Conservation (phyloP, 139 green algal species). For the Tetratostichococcus sp. region DNA sequence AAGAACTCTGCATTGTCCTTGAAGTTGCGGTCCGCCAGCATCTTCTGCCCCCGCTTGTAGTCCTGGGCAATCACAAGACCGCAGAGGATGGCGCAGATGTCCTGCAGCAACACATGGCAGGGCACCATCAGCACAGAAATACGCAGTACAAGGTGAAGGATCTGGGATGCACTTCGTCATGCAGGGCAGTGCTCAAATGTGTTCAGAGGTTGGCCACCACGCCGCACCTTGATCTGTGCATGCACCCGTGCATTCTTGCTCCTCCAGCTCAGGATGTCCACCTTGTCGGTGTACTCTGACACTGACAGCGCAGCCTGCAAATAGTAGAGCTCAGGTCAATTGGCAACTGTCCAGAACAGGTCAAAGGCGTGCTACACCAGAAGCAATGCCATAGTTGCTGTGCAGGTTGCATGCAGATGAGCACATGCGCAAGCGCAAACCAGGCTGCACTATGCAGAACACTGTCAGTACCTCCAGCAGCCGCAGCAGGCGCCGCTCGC, state of each 20-base stretch:
- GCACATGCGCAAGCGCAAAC: no score
- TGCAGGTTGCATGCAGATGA: no score
- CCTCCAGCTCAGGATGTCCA: constrained; percentile 80
- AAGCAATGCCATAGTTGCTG: no score
- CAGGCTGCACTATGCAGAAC: no score
- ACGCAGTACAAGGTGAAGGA: no score
- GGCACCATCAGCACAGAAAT: not conserved
- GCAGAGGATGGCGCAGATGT: constrained; percentile 86
- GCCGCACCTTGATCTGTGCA: constrained; percentile 66
- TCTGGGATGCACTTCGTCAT: no score
- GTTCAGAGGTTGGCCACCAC: no score
- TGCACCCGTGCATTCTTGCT: constrained; percentile 72
- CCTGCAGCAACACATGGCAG: not conserved
- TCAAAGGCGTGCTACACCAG: no score
- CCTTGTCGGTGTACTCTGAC: constrained; percentile 89
- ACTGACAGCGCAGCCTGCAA: constrained; percentile 73
- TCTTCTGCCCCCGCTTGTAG: constrained; percentile 80
- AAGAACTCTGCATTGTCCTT: constrained; percentile 71
- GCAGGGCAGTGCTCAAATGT: no score
- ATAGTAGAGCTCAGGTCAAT: no score
- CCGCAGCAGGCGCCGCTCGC: constrained; percentile 74
- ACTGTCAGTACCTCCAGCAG: constrained; percentile 84
- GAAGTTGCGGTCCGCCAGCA: constrained; percentile 79
- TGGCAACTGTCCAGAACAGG: no score
- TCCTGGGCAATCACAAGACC: constrained; percentile 61